Percentiles rank a stretch among this genome's conserved stretches.
Conservation (phyloP, 2,329 filamentous ascomycete genomes). For the Penicillium sp. region DNA sequence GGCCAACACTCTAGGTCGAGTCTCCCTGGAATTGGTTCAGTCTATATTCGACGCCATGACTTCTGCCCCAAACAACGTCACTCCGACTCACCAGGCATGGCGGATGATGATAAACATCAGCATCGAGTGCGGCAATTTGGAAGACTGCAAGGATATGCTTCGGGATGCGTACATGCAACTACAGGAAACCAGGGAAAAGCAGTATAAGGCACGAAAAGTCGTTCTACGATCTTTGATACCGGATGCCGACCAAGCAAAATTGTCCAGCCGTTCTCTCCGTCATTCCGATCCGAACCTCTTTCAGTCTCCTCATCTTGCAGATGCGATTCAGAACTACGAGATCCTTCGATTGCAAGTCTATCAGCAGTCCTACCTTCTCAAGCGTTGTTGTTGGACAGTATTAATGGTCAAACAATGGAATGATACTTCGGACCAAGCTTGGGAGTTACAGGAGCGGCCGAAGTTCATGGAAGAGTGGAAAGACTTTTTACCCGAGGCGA, state of each 20-base stretch:
- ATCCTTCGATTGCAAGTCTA: constrained; percentile 33
- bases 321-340: constrained; percentile 39
- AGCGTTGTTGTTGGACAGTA: constrained; percentile 12
- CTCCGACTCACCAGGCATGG: constrained; percentile 63
- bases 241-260: not conserved
- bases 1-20: constrained; percentile 29
- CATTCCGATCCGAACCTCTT: constrained; percentile 19
- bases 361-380: constrained; percentile 34
- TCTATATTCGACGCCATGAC: constrained; percentile 65
- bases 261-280: not conserved
- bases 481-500: constrained; percentile 48
- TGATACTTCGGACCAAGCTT: constrained; percentile 23
- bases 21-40: constrained; percentile 52
- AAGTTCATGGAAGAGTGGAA: constrained; percentile 53
- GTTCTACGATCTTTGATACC: constrained; percentile 31
- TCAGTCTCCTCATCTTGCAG: constrained; percentile 29
- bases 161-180: constrained; percentile 36
- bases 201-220: constrained; percentile 29
- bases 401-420: constrained; percentile 12
- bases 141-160: constrained; percentile 33
- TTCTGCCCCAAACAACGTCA: constrained; percentile 59
- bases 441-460: constrained; percentile 46
- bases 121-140: constrained; percentile 24
- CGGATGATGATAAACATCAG: constrained; percentile 36
- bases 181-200: constrained; percentile 30